Evolutionary conservation across 2,329 filamentous ascomycete genomes (phyloP).

Genomic region (Sphaerulina musiva): DNA sequence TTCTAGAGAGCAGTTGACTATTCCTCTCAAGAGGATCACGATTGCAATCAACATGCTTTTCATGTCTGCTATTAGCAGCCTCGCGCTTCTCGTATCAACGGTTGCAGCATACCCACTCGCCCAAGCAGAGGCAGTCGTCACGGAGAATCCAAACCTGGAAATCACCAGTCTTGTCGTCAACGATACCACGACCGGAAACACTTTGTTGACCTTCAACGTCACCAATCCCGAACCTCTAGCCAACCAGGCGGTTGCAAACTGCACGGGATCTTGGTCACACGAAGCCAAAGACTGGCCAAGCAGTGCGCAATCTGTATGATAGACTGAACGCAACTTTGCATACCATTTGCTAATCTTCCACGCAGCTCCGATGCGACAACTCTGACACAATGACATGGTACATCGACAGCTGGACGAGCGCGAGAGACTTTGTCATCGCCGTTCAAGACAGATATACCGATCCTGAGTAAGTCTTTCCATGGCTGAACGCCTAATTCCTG

Average conservation of each 20-base stretch:
- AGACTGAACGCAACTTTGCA: not conserved
- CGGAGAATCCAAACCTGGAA: slow-evolving; percentile 17
- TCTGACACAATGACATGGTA: slow-evolving; percentile 24
- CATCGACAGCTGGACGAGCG: slow-evolving; percentile 18
- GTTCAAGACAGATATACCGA: slow-evolving; percentile 28
- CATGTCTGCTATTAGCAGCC: not conserved
- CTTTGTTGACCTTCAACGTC: slow-evolving; percentile 25
- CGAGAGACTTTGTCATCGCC: slow-evolving; percentile 23
- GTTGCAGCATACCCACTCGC: slow-evolving; percentile 4
- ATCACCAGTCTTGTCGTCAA: slow-evolving; percentile 20
- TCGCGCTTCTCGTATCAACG: slow-evolving; percentile 3
- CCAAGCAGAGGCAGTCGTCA: slow-evolving; percentile 5
- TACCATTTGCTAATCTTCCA: slow-evolving; percentile 1
- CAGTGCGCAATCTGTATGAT: slow-evolving; percentile 5
- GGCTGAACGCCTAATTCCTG: not conserved
- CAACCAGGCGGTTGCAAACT: slow-evolving; percentile 22
- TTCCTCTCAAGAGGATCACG: not conserved
- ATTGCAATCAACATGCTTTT: slow-evolving; percentile 5
- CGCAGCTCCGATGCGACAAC: slow-evolving; percentile 20
- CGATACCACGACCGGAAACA: slow-evolving; percentile 19
- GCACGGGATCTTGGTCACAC: slow-evolving; percentile 23
- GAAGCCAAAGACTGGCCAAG: slow-evolving; percentile 20
- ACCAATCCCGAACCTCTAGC: slow-evolving; percentile 28
- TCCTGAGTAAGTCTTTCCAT: slow-evolving; percentile 22
- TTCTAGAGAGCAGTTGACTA: not conserved